Evolutionary conservation across 441 rosid genomes (phyloP), one percentile per base, ranked within the genome.

Genomic region (Euphorbia schlechtendalii): DNA sequence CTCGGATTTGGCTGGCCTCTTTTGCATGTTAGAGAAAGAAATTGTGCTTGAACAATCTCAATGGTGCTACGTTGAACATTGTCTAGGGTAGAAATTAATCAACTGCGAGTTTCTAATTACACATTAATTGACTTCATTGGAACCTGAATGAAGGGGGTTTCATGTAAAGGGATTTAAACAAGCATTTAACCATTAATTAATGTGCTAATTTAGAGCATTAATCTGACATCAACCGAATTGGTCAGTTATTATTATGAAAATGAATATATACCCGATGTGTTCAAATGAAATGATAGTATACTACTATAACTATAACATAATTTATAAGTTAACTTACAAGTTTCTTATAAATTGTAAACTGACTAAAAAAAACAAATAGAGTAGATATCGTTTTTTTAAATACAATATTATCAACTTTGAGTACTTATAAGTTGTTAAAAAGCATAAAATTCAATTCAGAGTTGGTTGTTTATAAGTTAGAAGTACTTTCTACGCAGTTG

Each of bases 241-340:
- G 66, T 61, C 59, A 71, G 65, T 61, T 71, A 59, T 60, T 68
- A 75, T 54, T 43, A 48, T 25, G 71, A 63, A 66, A 45, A 54
- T 34, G 7, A 11, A 53, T 57, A 49, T 36, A 64, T 70, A 68
- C 59, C 69, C 40, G 3, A 34, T 32, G 49, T 55, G 30, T 67
- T 67, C 38, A 12, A 69, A 73, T 32, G 36, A 32, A 32, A 32
- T 32, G 3, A 3, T 32, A 32, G 36, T 32, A 32, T 32, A 32
- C 36, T 32, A 3, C 36, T 3, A 32, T 8, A 25, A 10, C 11
- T n/a, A n/a, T n/a, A n/a, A n/a, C n/a, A n/a, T n/a, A n/a, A n/a
- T n/a, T n/a, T n/a, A n/a, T n/a, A n/a, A n/a, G n/a, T n/a, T n/a
- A n/a, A n/a, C n/a, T n/a, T n/a, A n/a, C n/a, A n/a, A n/a, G n/a